Evolutionary conservation across 2,329 filamentous ascomycete species (phyloP).

Genomic region (Xylariomycetidae sp.): DNA sequence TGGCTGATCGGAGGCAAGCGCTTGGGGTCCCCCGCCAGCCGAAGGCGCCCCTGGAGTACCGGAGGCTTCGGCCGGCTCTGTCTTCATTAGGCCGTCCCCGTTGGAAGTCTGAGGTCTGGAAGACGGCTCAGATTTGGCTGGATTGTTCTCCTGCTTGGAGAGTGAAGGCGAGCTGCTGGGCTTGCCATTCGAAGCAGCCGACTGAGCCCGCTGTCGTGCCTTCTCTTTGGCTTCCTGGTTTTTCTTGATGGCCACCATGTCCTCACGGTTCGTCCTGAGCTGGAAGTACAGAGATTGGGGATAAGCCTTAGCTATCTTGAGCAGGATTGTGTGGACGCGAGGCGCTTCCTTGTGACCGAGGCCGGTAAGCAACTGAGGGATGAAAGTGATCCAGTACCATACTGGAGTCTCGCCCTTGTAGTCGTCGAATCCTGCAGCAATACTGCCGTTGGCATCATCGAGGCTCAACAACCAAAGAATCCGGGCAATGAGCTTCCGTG

Average conservation of each 20-base stretch:
- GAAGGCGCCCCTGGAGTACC: constrained; percentile 16
- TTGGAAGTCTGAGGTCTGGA: constrained; percentile 48
- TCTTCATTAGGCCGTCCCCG: constrained; percentile 40
- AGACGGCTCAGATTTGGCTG: constrained; percentile 31
- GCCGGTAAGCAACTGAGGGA: constrained; percentile 89
- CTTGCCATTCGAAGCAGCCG: constrained; percentile 38
- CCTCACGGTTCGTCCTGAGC: constrained; percentile 85
- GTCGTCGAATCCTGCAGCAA: constrained; percentile 83
- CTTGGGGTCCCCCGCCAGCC: constrained; percentile 15
- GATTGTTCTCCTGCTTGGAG: constrained; percentile 48
- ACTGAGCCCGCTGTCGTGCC: constrained; percentile 43
- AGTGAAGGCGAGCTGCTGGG: constrained; percentile 41
- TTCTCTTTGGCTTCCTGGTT: constrained; percentile 71
- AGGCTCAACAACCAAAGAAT: constrained; percentile 94
- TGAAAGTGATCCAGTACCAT: constrained; percentile 99
- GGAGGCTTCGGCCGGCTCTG: constrained; percentile 34
- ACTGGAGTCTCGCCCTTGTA: constrained; percentile 97
- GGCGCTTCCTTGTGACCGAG: constrained; percentile 86
- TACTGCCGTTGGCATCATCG: constrained; percentile 77
- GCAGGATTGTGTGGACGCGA: constrained; percentile 77
- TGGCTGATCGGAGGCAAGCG: constrained; percentile 19
- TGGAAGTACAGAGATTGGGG: constrained; percentile 96
- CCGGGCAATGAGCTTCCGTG: constrained; percentile 83
- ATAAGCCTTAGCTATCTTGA: constrained; percentile 92
- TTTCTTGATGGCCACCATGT: constrained; percentile 89